phyloP scores from a whole-genome alignment of 257 asterid species.

The Solanum chmielewskii region DNA sequence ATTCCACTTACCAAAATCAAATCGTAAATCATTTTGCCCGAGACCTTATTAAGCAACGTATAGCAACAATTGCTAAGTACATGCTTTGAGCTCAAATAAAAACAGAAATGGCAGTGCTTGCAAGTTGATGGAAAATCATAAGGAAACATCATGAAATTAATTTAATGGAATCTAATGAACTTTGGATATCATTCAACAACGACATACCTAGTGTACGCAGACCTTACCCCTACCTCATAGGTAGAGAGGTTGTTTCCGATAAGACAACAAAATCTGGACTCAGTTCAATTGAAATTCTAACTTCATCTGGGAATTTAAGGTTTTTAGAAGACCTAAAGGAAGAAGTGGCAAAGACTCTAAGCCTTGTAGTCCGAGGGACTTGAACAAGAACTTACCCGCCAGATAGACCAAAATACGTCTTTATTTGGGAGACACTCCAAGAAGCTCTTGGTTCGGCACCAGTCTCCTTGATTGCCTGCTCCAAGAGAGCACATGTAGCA shows the following conservation, averaged over 20 bases:
- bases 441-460: constrained; percentile 44
- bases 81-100: neutral
- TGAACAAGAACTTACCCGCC: constrained; percentile 64
- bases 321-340: neutral
- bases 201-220: neutral
- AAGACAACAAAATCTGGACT: neutral
- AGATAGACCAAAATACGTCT: constrained; percentile 89
- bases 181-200: neutral
- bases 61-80: neutral
- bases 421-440: constrained; percentile 86
- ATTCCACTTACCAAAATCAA: neutral
- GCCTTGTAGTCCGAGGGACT: neutral
- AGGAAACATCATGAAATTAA: neutral
- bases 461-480: constrained; percentile 88
- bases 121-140: neutral
- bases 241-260: neutral
- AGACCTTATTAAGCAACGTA: neutral
- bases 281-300: neutral
- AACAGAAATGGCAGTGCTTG: neutral
- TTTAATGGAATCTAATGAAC: neutral
- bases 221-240: neutral
- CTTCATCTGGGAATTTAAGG: neutral
- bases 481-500: constrained; percentile 82
- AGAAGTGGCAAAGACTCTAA: neutral
- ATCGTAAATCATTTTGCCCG: neutral